Conservation (phyloP, 805 yeast species). For the Wickerhamiella australiensis region DNA sequence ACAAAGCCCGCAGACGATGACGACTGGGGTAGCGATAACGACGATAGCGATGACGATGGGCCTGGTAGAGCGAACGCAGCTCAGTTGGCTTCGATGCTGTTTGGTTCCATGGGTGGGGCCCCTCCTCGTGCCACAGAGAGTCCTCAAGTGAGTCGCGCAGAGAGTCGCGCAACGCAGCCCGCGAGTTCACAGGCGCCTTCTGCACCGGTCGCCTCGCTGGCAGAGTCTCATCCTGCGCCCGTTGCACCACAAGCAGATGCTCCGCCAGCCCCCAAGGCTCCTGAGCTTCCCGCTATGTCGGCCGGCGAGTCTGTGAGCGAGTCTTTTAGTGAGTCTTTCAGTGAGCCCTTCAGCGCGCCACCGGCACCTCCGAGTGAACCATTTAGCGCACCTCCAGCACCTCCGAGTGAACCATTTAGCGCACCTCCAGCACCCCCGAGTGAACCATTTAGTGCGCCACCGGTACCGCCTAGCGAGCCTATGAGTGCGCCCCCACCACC, state of each 20-base stretch:
- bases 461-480: constrained; percentile 28
- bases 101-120: constrained; percentile 31
- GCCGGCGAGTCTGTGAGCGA: not conserved
- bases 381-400: constrained; percentile 24
- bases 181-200: constrained; percentile 9
- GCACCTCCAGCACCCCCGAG: constrained; percentile 28
- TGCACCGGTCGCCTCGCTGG: constrained; percentile 7
- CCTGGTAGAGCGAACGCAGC: constrained; percentile 31
- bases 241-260: constrained; percentile 1
- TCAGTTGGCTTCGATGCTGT: constrained; percentile 33
- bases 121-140: not conserved
- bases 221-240: constrained; percentile 20
- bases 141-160: not conserved
- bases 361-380: constrained; percentile 22
- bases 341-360: constrained; percentile 28
- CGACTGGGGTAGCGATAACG: constrained; percentile 28
- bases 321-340: constrained; percentile 6
- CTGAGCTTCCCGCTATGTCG: not conserved
- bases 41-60: constrained; percentile 26
- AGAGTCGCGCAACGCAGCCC: not conserved
- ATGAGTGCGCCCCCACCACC: constrained; percentile 30
- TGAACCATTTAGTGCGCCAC: constrained; percentile 25
- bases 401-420: constrained; percentile 28
- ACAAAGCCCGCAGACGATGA: constrained; percentile 19
- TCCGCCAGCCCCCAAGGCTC: not conserved